Evolutionary conservation across 495 filamentous ascomycete species (phyloP), one percentile per base, ranked within the genome.

Genomic region (Hypoxylon trugodes): DNA sequence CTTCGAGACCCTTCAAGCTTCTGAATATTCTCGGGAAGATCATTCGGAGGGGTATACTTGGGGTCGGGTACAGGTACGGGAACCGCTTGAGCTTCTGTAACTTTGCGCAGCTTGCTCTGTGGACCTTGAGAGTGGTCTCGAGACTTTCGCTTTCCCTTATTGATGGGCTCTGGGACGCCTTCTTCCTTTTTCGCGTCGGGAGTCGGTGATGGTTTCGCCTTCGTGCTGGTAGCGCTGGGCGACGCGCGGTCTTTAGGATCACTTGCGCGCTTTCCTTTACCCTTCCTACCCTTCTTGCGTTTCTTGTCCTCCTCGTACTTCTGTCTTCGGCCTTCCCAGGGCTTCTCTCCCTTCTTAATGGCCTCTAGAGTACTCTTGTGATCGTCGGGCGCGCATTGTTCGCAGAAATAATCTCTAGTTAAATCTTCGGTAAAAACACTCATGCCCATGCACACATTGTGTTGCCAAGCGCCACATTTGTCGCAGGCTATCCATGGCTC

Each of bases 401-500:
- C 95, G 72, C 95, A 98, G 72, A 87, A 93, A 77, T 98, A 98
- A 69, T 89, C 76, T 66, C 83, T 81, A 25, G 90, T 90, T 59
- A 91, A 77, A 59, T 90, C 84, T 30, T 91, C 86, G 12, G 89
- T 84, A 55, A 87, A 87, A 61, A 91, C 88, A 56, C 86, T 86
- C 59, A 96, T 81, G 22, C 90, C 92, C 86, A 98, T 92, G 73
- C 95, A 98, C 63, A 93, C 86, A 69, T 96, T 96, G 72, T 98
- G 95, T 74, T 98, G 95, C 95, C 95, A 98, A 41, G 88, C 92
- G 22, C 86, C 85, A 69, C 95, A 98, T 28, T 80, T 83, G 69
- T 98, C 95, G 76, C 95, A 98, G 66, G 89, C 89, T 68, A 98
- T 96, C 85, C 86, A 87, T 73, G 96, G 93, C 67, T 92, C 86